Base-by-base conservation (phyloP, 305 asterid genomes). In the Ajuga reptans region DNA sequence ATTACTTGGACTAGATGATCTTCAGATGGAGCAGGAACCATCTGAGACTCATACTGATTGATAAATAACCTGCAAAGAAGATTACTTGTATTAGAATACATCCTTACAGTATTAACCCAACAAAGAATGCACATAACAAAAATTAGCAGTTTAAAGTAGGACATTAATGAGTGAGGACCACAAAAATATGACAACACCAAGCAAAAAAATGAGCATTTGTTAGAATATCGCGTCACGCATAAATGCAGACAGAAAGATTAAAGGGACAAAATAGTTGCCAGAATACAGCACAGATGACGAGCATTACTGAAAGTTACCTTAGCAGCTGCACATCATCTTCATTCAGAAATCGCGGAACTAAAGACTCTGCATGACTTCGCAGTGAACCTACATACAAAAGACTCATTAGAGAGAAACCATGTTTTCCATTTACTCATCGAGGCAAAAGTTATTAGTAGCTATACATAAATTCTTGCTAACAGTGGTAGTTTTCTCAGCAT, bases 321-420 rank as follows among this genome's bases (percentile, higher is more conserved):
- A 94, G 76, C 61, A 94, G 96, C 74, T 88, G 95, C 73, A 91
- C 89, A 74, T 91, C 99, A 14, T 94, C 99, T 41, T 91, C 96
- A 46, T 86, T 94, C 43, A 94, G 78, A 78, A 83, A 88, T 74
- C 88, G 70, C 24, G 99, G 99, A 73, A 85, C 82, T 67, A 94
- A 84, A 74, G 96, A 86, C 80, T 89, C 92, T 11, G 97, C 98
- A 66, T 94, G 97, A 80, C 90, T 88, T 82, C 91, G 76, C 78
- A 94, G 82, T 57, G 96, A 91, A 81, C 90, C 99, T 91, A 70
- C 72, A 71, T 18, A 68, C 73, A 77, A 77, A 62, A 37, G 56
- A 47, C 42, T 54, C 58, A 64, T 82, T 59, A 77, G 77, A 68
- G 64, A 77, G 52, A n/a, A n/a, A 34, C 66, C 2, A 49, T 27